Base-by-base conservation (phyloP, 192 early-diverging fungal species). In the Coemansia sp. region DNA sequence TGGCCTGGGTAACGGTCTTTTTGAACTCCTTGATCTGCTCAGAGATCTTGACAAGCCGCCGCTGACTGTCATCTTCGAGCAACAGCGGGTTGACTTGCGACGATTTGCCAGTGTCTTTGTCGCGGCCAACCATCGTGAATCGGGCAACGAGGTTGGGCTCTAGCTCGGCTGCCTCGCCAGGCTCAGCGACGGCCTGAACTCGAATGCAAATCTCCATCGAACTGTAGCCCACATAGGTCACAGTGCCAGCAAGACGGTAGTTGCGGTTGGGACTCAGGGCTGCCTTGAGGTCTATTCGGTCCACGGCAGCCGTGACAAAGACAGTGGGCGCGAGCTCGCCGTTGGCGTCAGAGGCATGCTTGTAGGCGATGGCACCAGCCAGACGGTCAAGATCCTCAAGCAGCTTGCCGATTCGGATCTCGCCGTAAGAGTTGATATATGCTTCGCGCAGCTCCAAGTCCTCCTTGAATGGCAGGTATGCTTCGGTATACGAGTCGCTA, bases 91-190 rank as follows among this genome's bases (percentile, higher is more conserved):
- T 91, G n/a, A 95, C 85, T 47, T 86, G 82, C 6, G 82, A 85
- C 5, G 91, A 73, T 64, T 89, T 90, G 35, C 82, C 83, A 1
- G 91, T 93, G 31, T 77, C 61, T 6, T 91, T 82, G 72, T 94
- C 88, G 26, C 87, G 77, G 2, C 90, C 89, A 33, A 92, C 95
- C 94, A 95, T 97, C 6, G 91, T 93, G 66, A 97, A 94, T 65
- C 90, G 87, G 18, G 94, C 92, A 14, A 85, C 77, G 18, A 95
- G 79, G 59, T 93, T 87, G 6, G 86, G 84, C 43, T 89, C 77
- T 9, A 68, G 58, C 21, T 74, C 75, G n/a, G 47, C 37, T 3
- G 65, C 14, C 31, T 62, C 70, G 16, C 69, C 72, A 18, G 73
- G 41, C 62, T 59, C 75, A 3, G 73, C 43, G n/a, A 89, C 65